These are phyloP conservation scores for Cryptococcus sp. DNA, from an alignment of 1,284 basidiomycete genomes.

Conservation along the genomic window DNA sequence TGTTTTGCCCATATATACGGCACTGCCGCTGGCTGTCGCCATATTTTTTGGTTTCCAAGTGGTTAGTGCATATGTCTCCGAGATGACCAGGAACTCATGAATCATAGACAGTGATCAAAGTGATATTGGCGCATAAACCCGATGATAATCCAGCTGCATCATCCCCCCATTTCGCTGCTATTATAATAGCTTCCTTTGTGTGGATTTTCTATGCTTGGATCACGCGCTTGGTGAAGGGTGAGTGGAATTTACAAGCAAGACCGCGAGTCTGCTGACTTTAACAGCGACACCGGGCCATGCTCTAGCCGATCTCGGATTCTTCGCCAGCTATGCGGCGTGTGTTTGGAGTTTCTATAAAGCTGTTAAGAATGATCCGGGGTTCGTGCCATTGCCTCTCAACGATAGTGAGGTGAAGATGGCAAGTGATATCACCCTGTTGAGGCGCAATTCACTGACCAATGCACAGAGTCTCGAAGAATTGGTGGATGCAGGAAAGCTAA, in stretches of 20 bases:
- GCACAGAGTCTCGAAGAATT: slow-evolving; percentile 78
- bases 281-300: slow-evolving; percentile 70
- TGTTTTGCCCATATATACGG: slow-evolving; percentile 83
- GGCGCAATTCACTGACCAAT: neutral
- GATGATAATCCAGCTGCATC: slow-evolving; percentile 41
- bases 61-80: slow-evolving; percentile 51
- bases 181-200: slow-evolving; percentile 77
- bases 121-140: slow-evolving; percentile 28
- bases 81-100: neutral
- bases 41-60: slow-evolving; percentile 92
- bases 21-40: slow-evolving; percentile 71
- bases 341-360: slow-evolving; percentile 85
- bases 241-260: neutral
- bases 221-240: slow-evolving; percentile 44
- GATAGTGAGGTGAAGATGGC: slow-evolving; percentile 79
- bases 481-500: slow-evolving; percentile 77
- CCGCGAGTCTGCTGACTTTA: neutral
- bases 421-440: neutral
- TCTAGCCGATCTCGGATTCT: slow-evolving; percentile 69
- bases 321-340: slow-evolving; percentile 66
- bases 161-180: slow-evolving; percentile 82
- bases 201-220: slow-evolving; percentile 85
- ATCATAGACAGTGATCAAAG: slow-evolving; percentile 25
- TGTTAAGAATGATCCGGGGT: slow-evolving; percentile 84
- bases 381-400: slow-evolving; percentile 67